phyloP scores from a whole-genome alignment of 495 filamentous ascomycete genomes.

The Sporormia fimetaria region DNA sequence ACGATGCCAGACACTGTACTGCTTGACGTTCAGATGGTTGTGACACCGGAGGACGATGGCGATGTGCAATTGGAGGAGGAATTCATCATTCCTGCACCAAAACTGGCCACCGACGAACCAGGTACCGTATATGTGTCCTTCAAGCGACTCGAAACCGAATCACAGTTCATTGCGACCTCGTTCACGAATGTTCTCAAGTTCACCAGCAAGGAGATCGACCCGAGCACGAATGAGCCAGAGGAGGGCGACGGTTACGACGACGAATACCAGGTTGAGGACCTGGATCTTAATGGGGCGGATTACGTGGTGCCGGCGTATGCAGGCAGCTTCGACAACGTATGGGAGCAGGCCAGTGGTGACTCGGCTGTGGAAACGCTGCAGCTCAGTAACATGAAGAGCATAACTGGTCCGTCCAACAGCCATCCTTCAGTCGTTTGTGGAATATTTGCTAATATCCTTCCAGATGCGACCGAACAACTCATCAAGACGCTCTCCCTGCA shows the following conservation, averaged over 20 bases:
- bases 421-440: not conserved
- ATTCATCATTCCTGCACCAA: constrained; percentile 82
- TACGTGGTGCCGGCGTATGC: constrained; percentile 90
- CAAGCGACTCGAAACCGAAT: constrained; percentile 64
- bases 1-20: constrained; percentile 83
- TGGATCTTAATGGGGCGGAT: constrained; percentile 83
- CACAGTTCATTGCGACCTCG: constrained; percentile 57
- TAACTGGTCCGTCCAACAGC: constrained; percentile 82
- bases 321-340: constrained; percentile 90
- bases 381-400: constrained; percentile 79
- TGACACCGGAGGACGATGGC: constrained; percentile 69
- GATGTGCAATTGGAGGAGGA: constrained; percentile 61
- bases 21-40: constrained; percentile 78
- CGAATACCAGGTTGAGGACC: constrained; percentile 92
- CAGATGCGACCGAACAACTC: constrained; percentile 91
- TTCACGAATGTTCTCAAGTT: constrained; percentile 95
- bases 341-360: constrained; percentile 87
- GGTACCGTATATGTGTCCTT: constrained; percentile 94
- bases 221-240: constrained; percentile 84
- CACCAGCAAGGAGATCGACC: constrained; percentile 95
- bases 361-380: constrained; percentile 88
- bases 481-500: constrained; percentile 78
- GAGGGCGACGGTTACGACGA: constrained; percentile 83
- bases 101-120: constrained; percentile 66
- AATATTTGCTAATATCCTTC: constrained; percentile 31